A percentile compares a stretch with the other conserved stretches of the same genome.
These are phyloP conservation scores for Nicotiana attenuata DNA, from an alignment of 257 asterid genomes.

Conservation along the genomic window DNA sequence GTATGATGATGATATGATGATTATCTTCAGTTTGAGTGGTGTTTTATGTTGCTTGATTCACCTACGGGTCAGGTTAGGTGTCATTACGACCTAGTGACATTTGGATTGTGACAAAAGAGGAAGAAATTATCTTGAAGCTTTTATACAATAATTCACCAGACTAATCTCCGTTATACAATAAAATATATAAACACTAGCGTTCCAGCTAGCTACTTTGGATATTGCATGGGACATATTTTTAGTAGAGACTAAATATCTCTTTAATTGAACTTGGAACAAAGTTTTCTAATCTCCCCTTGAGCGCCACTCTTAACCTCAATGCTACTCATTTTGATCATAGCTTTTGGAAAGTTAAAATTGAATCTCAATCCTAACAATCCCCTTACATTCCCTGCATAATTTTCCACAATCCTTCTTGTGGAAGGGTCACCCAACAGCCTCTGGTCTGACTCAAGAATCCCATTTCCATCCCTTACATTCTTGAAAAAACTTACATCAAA, in stretches of 20 bases:
- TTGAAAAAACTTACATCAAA: constrained; percentile 65
- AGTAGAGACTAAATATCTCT: neutral
- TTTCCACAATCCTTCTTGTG: constrained; percentile 43
- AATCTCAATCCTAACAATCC: constrained; percentile 62
- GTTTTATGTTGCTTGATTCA: too few species aligned
- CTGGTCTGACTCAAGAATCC: constrained; percentile 70
- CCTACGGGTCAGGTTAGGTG: too few species aligned
- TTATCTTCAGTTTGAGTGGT: too few species aligned
- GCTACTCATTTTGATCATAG: constrained; percentile 66
- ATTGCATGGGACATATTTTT: too few species aligned
- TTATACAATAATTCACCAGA: too few species aligned
- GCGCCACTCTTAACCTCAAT: constrained; percentile 54
- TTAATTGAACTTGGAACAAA: constrained; percentile 48
- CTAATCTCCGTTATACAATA: too few species aligned
- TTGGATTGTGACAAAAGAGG: too few species aligned
- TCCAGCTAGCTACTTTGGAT: too few species aligned
- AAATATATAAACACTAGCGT: too few species aligned
- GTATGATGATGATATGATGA: too few species aligned
- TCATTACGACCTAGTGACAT: too few species aligned
- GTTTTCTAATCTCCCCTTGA: constrained; percentile 62
- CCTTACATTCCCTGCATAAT: constrained; percentile 51
- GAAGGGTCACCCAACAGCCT: constrained; percentile 56
- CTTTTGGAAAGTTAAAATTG: constrained; percentile 47
- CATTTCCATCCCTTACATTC: constrained; percentile 57
- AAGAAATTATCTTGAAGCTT: too few species aligned